Evolutionary conservation across 805 yeast species (phyloP).

Genomic region (Hanseniaspora guilliermondii): DNA sequence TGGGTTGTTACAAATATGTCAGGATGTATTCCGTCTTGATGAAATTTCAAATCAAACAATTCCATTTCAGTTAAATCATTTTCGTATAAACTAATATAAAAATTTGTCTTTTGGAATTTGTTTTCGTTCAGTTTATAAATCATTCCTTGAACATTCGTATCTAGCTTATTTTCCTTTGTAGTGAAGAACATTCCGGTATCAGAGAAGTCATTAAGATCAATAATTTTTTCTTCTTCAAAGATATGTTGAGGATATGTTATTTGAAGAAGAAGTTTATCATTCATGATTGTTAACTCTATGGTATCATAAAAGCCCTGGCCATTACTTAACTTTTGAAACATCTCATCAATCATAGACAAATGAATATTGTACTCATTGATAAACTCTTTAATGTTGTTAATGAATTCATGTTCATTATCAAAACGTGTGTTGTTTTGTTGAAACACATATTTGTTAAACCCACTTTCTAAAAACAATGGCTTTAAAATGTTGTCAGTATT

Average conservation of each 20-base stretch:
- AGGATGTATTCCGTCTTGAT: conserved; percentile 33
- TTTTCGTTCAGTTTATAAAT: background rate
- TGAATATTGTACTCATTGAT: background rate
- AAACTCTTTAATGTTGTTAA: background rate
- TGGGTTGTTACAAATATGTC: conserved; percentile 19
- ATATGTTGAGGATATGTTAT: background rate
- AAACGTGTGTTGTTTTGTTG: background rate
- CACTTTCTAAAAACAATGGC: background rate
- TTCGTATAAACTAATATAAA: background rate
- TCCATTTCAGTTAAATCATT: background rate
- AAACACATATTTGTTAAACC: background rate
- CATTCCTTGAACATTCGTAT: conserved; percentile 5
- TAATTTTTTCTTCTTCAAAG: background rate
- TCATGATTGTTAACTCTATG: background rate
- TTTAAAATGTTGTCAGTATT: background rate
- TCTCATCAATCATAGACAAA: background rate
- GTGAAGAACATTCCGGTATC: conserved; percentile 3
- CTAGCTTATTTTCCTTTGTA: background rate
- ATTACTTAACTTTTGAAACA: background rate
- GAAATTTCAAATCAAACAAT: background rate
- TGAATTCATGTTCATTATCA: background rate
- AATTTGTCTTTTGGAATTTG: conserved; percentile 5
- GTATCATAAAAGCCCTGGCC: background rate
- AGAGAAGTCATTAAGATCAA: background rate
- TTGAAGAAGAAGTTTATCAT: background rate